Base-by-base conservation (phyloP, 2,329 filamentous ascomycete genomes). In the Fusarium torulosum region DNA sequence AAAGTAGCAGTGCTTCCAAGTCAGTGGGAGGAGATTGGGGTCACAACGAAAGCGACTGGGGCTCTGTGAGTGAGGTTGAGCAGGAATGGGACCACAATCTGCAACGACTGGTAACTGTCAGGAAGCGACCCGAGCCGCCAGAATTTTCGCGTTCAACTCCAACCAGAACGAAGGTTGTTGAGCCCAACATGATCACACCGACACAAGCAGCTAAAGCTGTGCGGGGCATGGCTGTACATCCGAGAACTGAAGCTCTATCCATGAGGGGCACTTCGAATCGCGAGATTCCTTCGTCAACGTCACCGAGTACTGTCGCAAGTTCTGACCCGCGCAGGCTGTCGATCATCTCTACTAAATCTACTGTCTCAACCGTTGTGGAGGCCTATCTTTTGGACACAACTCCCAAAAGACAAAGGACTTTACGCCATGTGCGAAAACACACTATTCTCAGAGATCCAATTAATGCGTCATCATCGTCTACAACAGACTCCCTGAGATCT, bases 391-490 rank as follows among this genome's bases (percentile, higher is more conserved):
- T 89, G n/a, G 84, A 87, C 41, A 78, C 78, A 2, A 72, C 75
- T 6, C 78, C 76, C 6, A 82, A 80, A 51, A 81, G 81, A 44
- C 82, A 79, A 56, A 83, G 84, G 70, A 90, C 87, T 9, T 75
- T 91, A 59, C 84, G 88, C 6, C 88, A 90, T 73, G 84, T 88
- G 13, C 85, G 82, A 67, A 90, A 90, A 71, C 83, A 86, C 42
- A 76, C 77, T 10, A 77, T 78, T 1, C 71, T 89, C 56, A 81
- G 86, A 59, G 82, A 86, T 63, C 81, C 84, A 4, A 73, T 57
- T 8, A 59, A 60, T 25, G 31, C 38, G 10, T 59, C 64, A 13
- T 55, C 66, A 20, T 56, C 53, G 45, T 60, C 61, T 11, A 44
- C 61, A 11, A 44, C 53, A 19, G 62, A 63, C 25, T 60, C 60